Conservation (phyloP, 2,329 filamentous ascomycete species). For the Penicillium hesseltinei region DNA sequence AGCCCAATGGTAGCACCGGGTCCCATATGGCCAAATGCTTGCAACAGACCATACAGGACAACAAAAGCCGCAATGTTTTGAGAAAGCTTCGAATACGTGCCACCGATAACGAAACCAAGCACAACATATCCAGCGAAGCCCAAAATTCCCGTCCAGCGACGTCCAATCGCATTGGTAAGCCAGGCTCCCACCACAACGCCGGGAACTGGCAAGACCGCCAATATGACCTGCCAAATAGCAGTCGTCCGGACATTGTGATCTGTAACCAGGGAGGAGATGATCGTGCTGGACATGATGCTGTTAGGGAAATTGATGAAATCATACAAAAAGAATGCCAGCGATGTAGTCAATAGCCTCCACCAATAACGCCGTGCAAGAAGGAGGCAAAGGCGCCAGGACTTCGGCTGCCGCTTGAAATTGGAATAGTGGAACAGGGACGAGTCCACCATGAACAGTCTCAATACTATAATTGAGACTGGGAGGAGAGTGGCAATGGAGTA, state of each 20-base stretch:
- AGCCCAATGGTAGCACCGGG: constrained; percentile 36
- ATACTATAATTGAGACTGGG: constrained; percentile 32
- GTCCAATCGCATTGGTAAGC: constrained; percentile 34
- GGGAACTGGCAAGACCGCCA: constrained; percentile 34
- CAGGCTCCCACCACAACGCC: constrained; percentile 36
- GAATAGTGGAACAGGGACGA: constrained; percentile 33
- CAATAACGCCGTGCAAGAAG: constrained; percentile 30
- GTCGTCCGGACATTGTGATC: constrained; percentile 34
- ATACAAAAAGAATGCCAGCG: constrained; percentile 37
- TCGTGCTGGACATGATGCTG: constrained; percentile 37
- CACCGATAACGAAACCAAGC: constrained; percentile 35
- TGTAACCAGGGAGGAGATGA: constrained; percentile 34
- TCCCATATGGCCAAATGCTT: constrained; percentile 36
- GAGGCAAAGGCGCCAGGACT: constrained; percentile 25
- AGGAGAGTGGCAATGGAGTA: constrained; percentile 37
- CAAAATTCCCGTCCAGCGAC: constrained; percentile 30
- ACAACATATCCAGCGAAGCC: constrained; percentile 32
- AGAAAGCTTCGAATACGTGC: constrained; percentile 27
- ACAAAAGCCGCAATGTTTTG: constrained; percentile 34
- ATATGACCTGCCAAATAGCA: constrained; percentile 37
- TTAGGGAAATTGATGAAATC: constrained; percentile 42
- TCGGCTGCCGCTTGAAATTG: constrained; percentile 31
- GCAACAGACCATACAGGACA: constrained; percentile 35
- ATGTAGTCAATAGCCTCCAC: constrained; percentile 31
- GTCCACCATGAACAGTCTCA: constrained; percentile 38